Base-by-base conservation (phyloP, 352 stramenopile genomes). In the Pythium vanterpoolii region DNA sequence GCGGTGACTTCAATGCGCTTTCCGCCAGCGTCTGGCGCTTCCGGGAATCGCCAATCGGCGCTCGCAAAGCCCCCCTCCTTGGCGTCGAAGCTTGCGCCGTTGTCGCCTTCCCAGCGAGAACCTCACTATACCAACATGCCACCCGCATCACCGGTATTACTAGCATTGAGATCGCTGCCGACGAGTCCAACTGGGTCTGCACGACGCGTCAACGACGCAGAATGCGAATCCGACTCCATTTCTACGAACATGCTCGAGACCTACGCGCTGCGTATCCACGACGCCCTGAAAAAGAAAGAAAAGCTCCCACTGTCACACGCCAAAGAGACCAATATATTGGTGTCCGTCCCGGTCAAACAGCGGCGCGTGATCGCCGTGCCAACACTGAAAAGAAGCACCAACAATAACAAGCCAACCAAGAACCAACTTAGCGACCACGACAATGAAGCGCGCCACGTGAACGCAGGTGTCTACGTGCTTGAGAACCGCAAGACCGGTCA, bases 381-480 rank as follows among this genome's bases (percentile, higher is more conserved):
- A 21, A 64, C 55, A 48, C 45, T 51, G 9, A 9, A n/a, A n/a
- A n/a, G 13, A 1, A 26, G 21, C 4, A 38, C 27, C 30, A 43
- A 46, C 30, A 65, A 59, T 9, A 45, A 65, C 39, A 65, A 59
- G 34, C 27, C 30, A 9, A 50, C 33, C 33, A 42, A 44, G 13
- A 40, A 36, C 6, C 6, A 36, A 36, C 31, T 6, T 6, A 36
- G 63, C 36, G 19, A 66, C 14, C 50, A 60, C 13, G 31, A 57
- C 1, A 40, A 68, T 10, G 39, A 28, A 21, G 45, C 56, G 8
- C 8, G 74, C 10, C 64, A 76, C 46, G 65, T 91, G 43, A 77
- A 91, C 59, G 77, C 82, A 9, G 79, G 82, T 8, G 80, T 91
- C 21, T 90, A 88, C 48, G 54, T 79, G 55, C 43, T 91, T 5